Evolutionary conservation across 805 yeast species (phyloP), one percentile per base, ranked within the genome.

Genomic region (Blastobotrys americana): DNA sequence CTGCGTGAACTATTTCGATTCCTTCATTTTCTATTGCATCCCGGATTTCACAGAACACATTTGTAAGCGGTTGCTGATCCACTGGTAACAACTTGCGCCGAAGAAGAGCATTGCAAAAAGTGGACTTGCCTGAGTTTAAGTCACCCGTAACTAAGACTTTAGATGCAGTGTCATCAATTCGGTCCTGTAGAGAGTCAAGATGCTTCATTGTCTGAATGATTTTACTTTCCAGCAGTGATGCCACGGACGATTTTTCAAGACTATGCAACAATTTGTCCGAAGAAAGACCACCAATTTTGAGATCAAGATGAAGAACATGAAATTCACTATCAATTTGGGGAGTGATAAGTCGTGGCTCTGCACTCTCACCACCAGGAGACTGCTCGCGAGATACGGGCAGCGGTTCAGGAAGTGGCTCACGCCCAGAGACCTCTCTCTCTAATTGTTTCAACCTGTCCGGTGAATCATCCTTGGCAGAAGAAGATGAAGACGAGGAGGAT

Each of bases 1-100:
- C 79, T 0, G 98, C 97, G 64, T 93, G 98, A 1, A 90, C 97
- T 61, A 89, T 95, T 65, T 94, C 97, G 13, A 78, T 56, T 15
- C 82, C 77, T 34, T 72, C 67, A 58, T 90, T 90, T 37, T 80
- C 84, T 17, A 78, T 68, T 8, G 88, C 86, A 61, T 93, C 96
- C 22, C 85, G 69, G 5, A 94, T 90, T 64, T 94, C 98, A 61
- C 96, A 89, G 57, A 94, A 94, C 0, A 93, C 96, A 49, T 85
- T 81, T 0, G 99, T 93, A 57, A 97, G 88, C 2, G 99, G 99
- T 60, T 93, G 95, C 58, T 93, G 98, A 64, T 93, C 99, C 57
- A 84, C 95, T 0, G 99, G 98, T 39, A 93, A 66, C 2, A 93
- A 65, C 41, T 78, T 76, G 42, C 93, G 73, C 53, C 89, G 72